Base-by-base conservation (phyloP, 2,329 filamentous ascomycete species). In the Diaporthe nobilis region DNA sequence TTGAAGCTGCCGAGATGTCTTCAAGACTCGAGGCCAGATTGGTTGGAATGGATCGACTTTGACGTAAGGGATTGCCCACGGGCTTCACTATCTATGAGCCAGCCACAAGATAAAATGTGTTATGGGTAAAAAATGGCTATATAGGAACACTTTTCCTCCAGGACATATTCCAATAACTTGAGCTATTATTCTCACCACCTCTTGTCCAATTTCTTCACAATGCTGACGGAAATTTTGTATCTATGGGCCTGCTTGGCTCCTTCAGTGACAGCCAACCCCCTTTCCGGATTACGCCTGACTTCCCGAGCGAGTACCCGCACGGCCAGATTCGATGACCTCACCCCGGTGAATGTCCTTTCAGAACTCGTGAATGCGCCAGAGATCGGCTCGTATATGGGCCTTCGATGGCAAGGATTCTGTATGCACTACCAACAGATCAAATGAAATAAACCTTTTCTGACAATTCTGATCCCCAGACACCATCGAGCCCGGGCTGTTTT, bases 401-500 rank as follows among this genome's bases (percentile, higher is more conserved):
- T 68, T 4, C 47, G 63, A 9, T 68, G 47, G 31, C 63, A 68
- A 39, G 63, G 63, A 39, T 68, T 68, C 22, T 68, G 63, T 53
- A 44, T 1, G 63, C 51, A 34, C 2, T 22, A 3, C 47, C 31
- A 22, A 51, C 3, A 8, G 1, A 68, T 7, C 5, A 12, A 37
- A 9, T 20, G 6, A 2, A 4, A 55, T 1, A 37, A 3, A 22
- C 4, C 31, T 25, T 13, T 10, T 13, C 63, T 68, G 7, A 68
- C n/a, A 2, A 39, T 9, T 2, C 20, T 3, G 3, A 3, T 4
- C 3, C 47, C 13, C 34, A 68, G 63, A 68, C 15, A 39, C 31
- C 31, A 53, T 68, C 63, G 22, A 68, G 31, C 63, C 63, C 0
- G 63, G 63, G 4, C 22, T 68, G 28, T 39, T 68, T 6, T 6